Conservation (phyloP, 1,139 yeast genomes). For the Blastobotrys apis region DNA sequence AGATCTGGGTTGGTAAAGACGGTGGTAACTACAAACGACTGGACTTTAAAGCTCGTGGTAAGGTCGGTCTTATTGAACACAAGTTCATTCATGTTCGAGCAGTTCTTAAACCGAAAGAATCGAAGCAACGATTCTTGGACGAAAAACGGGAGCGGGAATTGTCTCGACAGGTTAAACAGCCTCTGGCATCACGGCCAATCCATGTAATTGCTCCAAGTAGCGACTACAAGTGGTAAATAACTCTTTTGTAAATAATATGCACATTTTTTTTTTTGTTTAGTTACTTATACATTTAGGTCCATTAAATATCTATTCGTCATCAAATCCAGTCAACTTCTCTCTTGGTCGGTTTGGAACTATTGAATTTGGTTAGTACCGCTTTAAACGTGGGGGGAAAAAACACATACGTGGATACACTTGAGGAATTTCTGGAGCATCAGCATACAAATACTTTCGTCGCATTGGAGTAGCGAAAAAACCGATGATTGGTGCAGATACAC, state of each 20-base stretch:
- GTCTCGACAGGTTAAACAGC: constrained; percentile 27
- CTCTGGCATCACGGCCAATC: constrained; percentile 27
- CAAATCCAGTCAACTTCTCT: constrained; percentile 35
- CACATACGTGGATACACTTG: constrained; percentile 53
- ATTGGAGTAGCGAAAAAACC: constrained; percentile 59
- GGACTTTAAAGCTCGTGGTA: constrained; percentile 90
- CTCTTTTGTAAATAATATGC: not conserved
- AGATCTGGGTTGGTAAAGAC: constrained; percentile 91
- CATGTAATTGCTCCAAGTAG: constrained; percentile 25
- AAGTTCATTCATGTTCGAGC: constrained; percentile 79
- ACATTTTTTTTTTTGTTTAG: constrained; percentile 8
- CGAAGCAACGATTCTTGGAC: constrained; percentile 12
- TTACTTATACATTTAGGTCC: constrained; percentile 3
- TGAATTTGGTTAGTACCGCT: constrained; percentile 7
- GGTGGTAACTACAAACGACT: constrained; percentile 67
- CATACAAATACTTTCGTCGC: constrained; percentile 64
- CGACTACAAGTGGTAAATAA: constrained; percentile 35
- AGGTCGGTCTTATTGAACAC: constrained; percentile 74
- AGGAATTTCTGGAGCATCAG: constrained; percentile 68
- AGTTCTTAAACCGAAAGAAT: constrained; percentile 53
- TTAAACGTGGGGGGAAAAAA: not conserved
- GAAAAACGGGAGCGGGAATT: constrained; percentile 11
- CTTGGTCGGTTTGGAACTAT: constrained; percentile 33
- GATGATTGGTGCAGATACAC: constrained; percentile 63
- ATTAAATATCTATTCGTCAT: constrained; percentile 34